Evolutionary conservation across 148 eudicot genomes (phyloP).

Genomic region (Amaranthus palmeri): DNA sequence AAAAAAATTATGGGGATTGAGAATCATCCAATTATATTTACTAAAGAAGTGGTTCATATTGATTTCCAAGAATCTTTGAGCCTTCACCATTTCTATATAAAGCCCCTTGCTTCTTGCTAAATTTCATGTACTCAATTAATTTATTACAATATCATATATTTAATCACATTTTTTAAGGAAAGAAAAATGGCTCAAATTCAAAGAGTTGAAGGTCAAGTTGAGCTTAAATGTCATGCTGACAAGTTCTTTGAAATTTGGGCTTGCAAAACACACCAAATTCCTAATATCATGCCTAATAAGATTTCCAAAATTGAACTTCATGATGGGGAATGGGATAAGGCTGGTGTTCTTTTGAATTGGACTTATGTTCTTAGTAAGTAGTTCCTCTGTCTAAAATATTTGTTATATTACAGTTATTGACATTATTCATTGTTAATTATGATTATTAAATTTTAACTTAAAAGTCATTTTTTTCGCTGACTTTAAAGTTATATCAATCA

Average conservation of each 20-base stretch:
- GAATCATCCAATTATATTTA: not conserved
- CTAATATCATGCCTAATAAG: conserved; percentile 13
- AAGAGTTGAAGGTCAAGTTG: conserved; percentile 23
- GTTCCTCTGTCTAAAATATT: too few species aligned
- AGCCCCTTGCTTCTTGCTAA: not conserved
- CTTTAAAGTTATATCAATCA: too few species aligned
- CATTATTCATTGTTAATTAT: too few species aligned
- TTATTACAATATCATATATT: not conserved
- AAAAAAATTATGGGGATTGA: too few species aligned
- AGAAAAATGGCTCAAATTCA: conserved; percentile 19
- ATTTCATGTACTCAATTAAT: not conserved
- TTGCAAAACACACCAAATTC: conserved; percentile 12
- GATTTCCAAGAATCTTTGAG: too few species aligned
- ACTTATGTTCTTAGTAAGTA: conserved; percentile 14
- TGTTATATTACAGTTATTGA: too few species aligned
- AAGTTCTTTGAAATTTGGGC: conserved; percentile 19
- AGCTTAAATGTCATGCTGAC: conserved; percentile 16
- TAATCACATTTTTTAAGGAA: not conserved
- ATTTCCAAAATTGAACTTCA: conserved; percentile 12
- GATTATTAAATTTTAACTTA: too few species aligned
- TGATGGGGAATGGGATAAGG: conserved; percentile 12
- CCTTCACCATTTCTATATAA: not conserved
- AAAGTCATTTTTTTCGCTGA: too few species aligned
- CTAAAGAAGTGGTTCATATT: not conserved
- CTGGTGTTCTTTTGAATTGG: conserved; percentile 13